Conservation (phyloP, 257 asterid genomes). For the Ilex asprella region DNA sequence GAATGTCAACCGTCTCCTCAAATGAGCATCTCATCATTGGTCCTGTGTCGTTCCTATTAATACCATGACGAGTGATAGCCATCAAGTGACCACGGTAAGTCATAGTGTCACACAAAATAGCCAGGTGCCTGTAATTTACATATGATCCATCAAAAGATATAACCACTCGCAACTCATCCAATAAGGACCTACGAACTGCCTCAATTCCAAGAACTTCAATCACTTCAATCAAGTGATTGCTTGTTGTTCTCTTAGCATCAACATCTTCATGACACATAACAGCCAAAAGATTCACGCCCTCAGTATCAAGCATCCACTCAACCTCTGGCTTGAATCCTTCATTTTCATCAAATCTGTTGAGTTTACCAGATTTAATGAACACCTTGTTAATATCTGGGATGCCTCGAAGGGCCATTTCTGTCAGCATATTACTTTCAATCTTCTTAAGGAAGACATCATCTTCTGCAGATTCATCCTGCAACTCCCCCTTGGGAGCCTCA, state of each 20-base stretch:
- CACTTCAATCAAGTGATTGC: slow-evolving; percentile 95
- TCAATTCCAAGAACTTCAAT: slow-evolving; percentile 97
- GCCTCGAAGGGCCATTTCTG: slow-evolving; percentile 98
- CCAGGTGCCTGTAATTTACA: slow-evolving; percentile 90
- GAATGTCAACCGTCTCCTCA: slow-evolving; percentile 96
- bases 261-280: slow-evolving; percentile 93
- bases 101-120: slow-evolving; percentile 97
- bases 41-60: slow-evolving; percentile 93
- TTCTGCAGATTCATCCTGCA: slow-evolving; percentile 84
- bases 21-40: slow-evolving; percentile 99
- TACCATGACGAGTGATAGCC: slow-evolving; percentile 99
- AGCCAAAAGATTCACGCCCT: slow-evolving; percentile 94
- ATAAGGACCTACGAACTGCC: slow-evolving; percentile 87
- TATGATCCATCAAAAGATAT: slow-evolving; percentile 97
- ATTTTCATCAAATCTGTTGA: slow-evolving; percentile 63
- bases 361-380: slow-evolving; percentile 74
- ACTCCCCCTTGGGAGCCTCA: slow-evolving; percentile 94
- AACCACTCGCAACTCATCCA: slow-evolving; percentile 95
- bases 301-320: slow-evolving; percentile 99
- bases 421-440: slow-evolving; percentile 96
- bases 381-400: slow-evolving; percentile 98
- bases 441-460: slow-evolving; percentile 96
- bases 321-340: slow-evolving; percentile 87
- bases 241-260: slow-evolving; percentile 82
- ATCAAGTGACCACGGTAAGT: slow-evolving; percentile 98